Percentiles rank a stretch among this genome's conserved stretches.
phyloP scores from a whole-genome alignment of 768 basidiomycete species.

The Phanerodontia chrysosporium region DNA sequence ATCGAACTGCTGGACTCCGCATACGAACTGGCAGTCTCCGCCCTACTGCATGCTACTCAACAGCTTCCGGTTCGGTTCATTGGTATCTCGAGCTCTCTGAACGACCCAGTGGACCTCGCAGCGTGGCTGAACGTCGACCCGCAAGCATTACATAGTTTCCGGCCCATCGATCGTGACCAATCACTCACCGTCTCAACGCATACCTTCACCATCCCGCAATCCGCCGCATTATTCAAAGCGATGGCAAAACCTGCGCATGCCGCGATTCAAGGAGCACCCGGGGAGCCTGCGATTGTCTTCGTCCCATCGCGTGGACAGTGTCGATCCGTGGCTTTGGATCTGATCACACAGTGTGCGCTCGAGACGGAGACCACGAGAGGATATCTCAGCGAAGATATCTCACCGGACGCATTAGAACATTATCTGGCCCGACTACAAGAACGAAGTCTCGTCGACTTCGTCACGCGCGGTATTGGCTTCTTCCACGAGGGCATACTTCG shows the following conservation, averaged over 20 bases:
- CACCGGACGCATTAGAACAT: slow-evolving; percentile 54
- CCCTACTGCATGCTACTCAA: slow-evolving; percentile 63
- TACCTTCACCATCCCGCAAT: slow-evolving; percentile 83
- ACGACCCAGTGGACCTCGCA: slow-evolving; percentile 77
- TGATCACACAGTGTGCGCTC: slow-evolving; percentile 84
- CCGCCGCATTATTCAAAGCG: slow-evolving; percentile 80
- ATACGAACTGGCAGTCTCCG: slow-evolving; percentile 82
- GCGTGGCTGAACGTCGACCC: slow-evolving; percentile 76
- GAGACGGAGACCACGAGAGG: slow-evolving; percentile 65
- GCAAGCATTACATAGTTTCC: slow-evolving; percentile 67
- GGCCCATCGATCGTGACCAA: slow-evolving; percentile 79
- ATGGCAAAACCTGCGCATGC: slow-evolving; percentile 90
- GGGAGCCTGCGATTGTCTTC: slow-evolving; percentile 69
- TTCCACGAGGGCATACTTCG: slow-evolving; percentile 71
- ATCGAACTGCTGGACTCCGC: slow-evolving; percentile 75
- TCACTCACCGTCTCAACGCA: slow-evolving; percentile 63
- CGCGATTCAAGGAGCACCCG: slow-evolving; percentile 50
- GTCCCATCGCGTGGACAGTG: slow-evolving; percentile 85
- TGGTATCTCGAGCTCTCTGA: slow-evolving; percentile 73
- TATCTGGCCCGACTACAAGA: slow-evolving; percentile 60
- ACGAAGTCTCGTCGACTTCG: slow-evolving; percentile 56
- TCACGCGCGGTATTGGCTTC: slow-evolving; percentile 85
- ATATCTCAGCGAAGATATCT: slow-evolving; percentile 52
- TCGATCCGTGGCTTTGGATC: slow-evolving; percentile 65
- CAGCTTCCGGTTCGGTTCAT: slow-evolving; percentile 64